phyloP scores from a whole-genome alignment of 2,329 filamentous ascomycete genomes.

The Catunica adiposa region DNA sequence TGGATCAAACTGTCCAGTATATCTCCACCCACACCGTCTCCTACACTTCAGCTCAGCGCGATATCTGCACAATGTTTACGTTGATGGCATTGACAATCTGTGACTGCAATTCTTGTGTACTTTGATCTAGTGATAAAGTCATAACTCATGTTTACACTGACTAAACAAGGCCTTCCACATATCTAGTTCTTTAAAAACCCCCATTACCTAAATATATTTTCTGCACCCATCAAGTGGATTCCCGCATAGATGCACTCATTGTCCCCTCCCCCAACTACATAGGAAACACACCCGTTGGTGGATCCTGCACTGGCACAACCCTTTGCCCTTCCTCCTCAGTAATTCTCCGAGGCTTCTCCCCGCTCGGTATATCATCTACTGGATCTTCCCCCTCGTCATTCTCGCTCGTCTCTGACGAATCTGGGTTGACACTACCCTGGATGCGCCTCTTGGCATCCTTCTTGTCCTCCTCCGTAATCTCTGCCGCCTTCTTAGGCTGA shows the following conservation, averaged over 20 bases:
- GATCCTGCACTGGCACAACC: neutral
- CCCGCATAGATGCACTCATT: too few species aligned
- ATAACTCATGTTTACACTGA: too few species aligned
- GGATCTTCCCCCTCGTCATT: slow-evolving; percentile 17
- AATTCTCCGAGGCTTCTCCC: neutral
- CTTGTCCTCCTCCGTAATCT: slow-evolving; percentile 68
- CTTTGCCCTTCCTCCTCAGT: neutral
- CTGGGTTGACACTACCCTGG: slow-evolving; percentile 31
- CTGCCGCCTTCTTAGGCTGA: slow-evolving; percentile 62
- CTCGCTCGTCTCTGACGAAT: slow-evolving; percentile 27
- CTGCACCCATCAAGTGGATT: too few species aligned
- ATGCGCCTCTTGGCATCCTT: slow-evolving; percentile 76
- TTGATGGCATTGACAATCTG: too few species aligned
- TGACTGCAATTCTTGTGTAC: too few species aligned
- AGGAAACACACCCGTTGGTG: neutral
- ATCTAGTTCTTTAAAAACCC: too few species aligned
- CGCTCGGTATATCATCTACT: neutral
- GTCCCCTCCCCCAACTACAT: neutral
- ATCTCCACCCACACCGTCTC: neutral
- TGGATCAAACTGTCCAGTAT: neutral
- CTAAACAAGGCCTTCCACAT: too few species aligned
- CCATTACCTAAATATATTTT: neutral
- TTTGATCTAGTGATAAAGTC: too few species aligned
- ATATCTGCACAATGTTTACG: too few species aligned
- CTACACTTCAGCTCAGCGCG: neutral